Percentiles rank a stretch among this genome's conserved stretches.
Evolutionary conservation across 129 eudicot species (phyloP).

Genomic region (Escallonia rubra): DNA sequence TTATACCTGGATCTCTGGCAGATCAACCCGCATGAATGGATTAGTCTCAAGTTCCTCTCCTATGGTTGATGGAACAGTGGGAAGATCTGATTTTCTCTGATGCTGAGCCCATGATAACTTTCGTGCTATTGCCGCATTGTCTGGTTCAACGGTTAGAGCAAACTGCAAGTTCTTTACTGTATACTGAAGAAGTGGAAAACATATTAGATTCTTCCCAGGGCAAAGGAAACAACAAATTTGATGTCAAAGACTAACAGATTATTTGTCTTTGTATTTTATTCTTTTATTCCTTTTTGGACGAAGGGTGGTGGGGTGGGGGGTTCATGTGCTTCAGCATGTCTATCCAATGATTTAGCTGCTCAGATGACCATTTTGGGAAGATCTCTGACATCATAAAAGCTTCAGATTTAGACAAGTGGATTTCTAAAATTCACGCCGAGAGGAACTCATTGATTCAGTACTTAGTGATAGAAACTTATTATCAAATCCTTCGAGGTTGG

Average conservation of each 20-base stretch:
- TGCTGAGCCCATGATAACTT: conserved; percentile 88
- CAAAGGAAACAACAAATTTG: background rate
- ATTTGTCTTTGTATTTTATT: too few relatives aligned
- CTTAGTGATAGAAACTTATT: too few relatives aligned
- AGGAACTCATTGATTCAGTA: too few relatives aligned
- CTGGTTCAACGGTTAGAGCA: conserved; percentile 94
- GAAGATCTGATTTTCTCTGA: conserved; percentile 66
- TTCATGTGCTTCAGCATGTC: too few relatives aligned
- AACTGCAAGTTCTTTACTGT: conserved; percentile 96
- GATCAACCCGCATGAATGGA: conserved; percentile 86
- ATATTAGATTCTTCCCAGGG: background rate
- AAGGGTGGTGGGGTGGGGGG: too few relatives aligned
- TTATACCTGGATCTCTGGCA: conserved; percentile 72
- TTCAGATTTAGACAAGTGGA: too few relatives aligned
- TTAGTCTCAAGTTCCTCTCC: conserved; percentile 72
- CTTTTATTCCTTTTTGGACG: too few relatives aligned
- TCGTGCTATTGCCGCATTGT: conserved; percentile 57
- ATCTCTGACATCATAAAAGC: too few relatives aligned
- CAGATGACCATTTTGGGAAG: too few relatives aligned
- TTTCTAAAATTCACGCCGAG: too few relatives aligned
- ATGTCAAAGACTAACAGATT: background rate
- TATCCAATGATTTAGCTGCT: too few relatives aligned
- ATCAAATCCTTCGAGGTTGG: too few relatives aligned
- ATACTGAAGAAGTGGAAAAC: conserved; percentile 45
- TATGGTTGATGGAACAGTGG: conserved; percentile 87